A percentile compares a stretch with the other conserved stretches of the same genome.
Conservation (phyloP, 108 stramenopile species). For the Cylindrotheca fusiformis region DNA sequence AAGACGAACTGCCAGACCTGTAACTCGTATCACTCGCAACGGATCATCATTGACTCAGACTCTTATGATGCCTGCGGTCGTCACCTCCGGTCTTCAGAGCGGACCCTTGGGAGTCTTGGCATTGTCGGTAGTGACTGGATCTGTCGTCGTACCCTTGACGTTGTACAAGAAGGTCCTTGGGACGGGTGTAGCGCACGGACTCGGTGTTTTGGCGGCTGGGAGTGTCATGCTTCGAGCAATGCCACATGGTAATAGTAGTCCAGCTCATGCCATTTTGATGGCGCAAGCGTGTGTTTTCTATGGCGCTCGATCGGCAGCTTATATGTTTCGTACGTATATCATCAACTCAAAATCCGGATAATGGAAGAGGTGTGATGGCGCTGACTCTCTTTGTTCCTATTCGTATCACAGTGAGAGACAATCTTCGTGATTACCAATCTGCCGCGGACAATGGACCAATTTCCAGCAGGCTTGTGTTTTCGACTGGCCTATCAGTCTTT, state of each 20-base stretch:
- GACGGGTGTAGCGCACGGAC: conserved; percentile 39
- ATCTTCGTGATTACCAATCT: not conserved
- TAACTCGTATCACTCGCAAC: too few relatives aligned
- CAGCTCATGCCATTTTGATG: not conserved
- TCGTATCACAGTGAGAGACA: not conserved
- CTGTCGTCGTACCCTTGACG: conserved; percentile 33
- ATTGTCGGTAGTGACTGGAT: conserved; percentile 20
- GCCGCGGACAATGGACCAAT: not conserved
- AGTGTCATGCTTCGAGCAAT: conserved; percentile 10
- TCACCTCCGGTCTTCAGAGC: not conserved
- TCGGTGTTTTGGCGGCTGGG: conserved; percentile 26
- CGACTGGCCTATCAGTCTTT: conserved; percentile 19
- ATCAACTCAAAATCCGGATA: conserved; percentile 13
- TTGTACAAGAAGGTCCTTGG: conserved; percentile 31
- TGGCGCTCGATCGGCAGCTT: conserved; percentile 33
- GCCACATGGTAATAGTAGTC: too few relatives aligned
- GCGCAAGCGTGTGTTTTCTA: conserved; percentile 23
- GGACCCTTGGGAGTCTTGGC: conserved; percentile 18
- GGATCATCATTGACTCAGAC: too few relatives aligned
- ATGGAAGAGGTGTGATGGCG: not conserved
- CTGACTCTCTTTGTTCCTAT: too few relatives aligned
- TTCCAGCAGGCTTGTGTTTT: conserved; percentile 27
- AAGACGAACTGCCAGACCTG: too few relatives aligned
- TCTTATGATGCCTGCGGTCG: too few relatives aligned
- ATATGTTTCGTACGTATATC: conserved; percentile 9